Percentiles rank a stretch among this genome's conserved stretches.
Conservation (phyloP, 129 eudicot species). For the Arctium lappa region DNA sequence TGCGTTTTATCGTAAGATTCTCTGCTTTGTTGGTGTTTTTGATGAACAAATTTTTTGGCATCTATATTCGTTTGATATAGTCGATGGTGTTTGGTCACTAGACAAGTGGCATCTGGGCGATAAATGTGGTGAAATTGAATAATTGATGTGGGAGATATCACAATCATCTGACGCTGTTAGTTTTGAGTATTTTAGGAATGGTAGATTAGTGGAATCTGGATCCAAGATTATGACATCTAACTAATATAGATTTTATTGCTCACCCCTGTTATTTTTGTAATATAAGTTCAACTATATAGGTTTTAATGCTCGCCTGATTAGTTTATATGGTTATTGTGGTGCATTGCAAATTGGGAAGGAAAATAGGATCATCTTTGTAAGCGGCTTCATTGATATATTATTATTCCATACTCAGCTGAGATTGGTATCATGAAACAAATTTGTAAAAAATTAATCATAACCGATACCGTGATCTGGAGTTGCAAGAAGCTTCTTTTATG, state of each 20-base stretch:
- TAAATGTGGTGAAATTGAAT: not conserved
- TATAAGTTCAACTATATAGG: not conserved
- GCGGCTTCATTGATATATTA: not conserved
- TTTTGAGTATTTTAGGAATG: not conserved
- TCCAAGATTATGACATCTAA: slow-evolving; percentile 9
- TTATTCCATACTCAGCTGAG: not conserved
- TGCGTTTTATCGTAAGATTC: not conserved
- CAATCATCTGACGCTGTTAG: not conserved
- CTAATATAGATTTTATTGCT: not conserved
- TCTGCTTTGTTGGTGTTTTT: not conserved
- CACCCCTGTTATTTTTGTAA: not conserved
- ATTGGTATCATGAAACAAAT: not conserved
- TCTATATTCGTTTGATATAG: not conserved
- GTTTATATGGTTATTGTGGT: not conserved
- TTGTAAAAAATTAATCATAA: not conserved
- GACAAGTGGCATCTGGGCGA: not conserved
- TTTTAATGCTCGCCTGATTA: not conserved
- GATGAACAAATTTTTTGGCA: not conserved
- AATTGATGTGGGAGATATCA: not conserved
- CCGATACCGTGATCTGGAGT: not conserved
- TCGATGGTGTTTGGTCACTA: not conserved
- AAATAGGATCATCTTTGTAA: not conserved
- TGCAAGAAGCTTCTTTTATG: not conserved
- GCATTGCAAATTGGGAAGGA: not conserved
- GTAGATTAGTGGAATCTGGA: not conserved